These are phyloP conservation scores for Chaetomiaceae sp. DNA, from an alignment of 2,329 filamentous ascomycete species.

Conservation along the genomic window DNA sequence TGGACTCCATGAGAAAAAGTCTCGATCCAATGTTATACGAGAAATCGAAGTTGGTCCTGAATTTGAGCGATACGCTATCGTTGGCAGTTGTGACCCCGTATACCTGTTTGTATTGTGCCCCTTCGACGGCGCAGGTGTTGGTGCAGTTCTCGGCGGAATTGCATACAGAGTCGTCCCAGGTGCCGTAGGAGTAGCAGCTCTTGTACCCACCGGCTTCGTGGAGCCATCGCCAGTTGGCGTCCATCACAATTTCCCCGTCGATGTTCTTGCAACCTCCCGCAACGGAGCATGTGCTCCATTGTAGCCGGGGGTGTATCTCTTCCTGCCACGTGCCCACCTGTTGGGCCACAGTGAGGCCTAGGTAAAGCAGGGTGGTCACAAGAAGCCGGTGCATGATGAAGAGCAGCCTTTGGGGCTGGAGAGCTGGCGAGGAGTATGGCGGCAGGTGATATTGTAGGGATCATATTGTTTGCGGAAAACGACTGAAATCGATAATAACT, in stretches of 20 bases:
- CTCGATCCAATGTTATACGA: slow-evolving; percentile 43
- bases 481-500: too few relatives aligned
- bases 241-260: slow-evolving; percentile 29
- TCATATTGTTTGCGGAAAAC: too few relatives aligned
- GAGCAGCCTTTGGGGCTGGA: not conserved
- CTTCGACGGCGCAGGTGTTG: slow-evolving; percentile 44
- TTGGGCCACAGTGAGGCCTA: not conserved
- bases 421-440: too few relatives aligned
- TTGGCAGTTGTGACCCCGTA: slow-evolving; percentile 46
- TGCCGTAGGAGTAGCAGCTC: slow-evolving; percentile 48
- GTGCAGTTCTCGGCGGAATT: slow-evolving; percentile 39
- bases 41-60: slow-evolving; percentile 46
- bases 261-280: not conserved
- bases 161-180: slow-evolving; percentile 35
- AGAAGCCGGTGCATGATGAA: not conserved
- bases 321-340: not conserved
- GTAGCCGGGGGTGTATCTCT: not conserved
- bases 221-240: slow-evolving; percentile 52
- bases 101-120: slow-evolving; percentile 41
- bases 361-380: not conserved
- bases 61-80: slow-evolving; percentile 46
- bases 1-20: slow-evolving; percentile 54
- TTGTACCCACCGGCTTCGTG: slow-evolving; percentile 37
- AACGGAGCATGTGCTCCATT: not conserved
- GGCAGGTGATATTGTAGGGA: too few relatives aligned